phyloP scores from a whole-genome alignment of 1,139 yeast species.

The Debaryomyces subglobosus region DNA sequence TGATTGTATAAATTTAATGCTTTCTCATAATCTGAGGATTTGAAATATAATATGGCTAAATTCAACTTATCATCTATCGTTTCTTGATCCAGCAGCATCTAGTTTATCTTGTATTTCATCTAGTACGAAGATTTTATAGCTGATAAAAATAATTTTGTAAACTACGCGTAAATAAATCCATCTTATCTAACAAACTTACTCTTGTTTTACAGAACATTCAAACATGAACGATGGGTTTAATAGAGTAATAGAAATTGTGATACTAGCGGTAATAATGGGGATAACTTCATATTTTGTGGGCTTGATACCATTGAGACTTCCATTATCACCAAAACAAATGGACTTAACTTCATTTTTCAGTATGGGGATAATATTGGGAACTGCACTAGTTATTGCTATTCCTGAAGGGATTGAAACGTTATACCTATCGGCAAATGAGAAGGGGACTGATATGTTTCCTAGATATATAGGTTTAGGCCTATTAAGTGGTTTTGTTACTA shows the following conservation, averaged over 20 bases:
- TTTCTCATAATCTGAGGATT: constrained; percentile 28
- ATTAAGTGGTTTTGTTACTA: constrained; percentile 52
- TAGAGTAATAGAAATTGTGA: constrained; percentile 2
- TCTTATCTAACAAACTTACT: background rate
- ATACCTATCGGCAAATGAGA: constrained; percentile 27
- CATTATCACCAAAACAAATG: constrained; percentile 19
- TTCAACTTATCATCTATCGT: constrained; percentile 32
- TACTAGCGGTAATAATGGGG: constrained; percentile 27
- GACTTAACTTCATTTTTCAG: constrained; percentile 49
- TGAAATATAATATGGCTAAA: constrained; percentile 39
- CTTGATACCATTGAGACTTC: constrained; percentile 30
- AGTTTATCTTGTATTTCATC: background rate
- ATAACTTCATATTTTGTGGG: constrained; percentile 37
- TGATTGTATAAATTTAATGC: constrained; percentile 31
- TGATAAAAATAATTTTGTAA: background rate
- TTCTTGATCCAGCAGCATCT: constrained; percentile 13
- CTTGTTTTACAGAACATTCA: background rate
- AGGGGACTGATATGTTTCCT: constrained; percentile 21
- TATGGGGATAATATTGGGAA: constrained; percentile 65
- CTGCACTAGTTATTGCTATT: constrained; percentile 63
- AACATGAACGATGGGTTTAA: background rate
- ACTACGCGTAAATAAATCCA: background rate
- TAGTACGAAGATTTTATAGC: background rate
- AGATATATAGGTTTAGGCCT: constrained; percentile 33
- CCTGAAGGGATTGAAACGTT: constrained; percentile 70